Conservation (phyloP, 345 rosid genomes). For the Linum trigynum region DNA sequence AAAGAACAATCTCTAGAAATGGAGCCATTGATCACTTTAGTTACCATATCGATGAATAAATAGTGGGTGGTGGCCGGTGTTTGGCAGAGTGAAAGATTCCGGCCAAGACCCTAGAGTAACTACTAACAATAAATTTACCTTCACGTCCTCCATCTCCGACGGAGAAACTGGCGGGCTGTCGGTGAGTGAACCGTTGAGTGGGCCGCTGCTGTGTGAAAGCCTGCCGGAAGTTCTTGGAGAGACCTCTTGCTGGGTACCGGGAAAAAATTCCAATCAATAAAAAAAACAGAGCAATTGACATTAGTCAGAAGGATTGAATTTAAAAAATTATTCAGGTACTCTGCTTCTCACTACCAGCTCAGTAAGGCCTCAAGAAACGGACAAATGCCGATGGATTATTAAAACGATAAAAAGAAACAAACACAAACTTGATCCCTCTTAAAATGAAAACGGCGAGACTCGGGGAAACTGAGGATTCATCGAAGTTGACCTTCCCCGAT, state of each 20-base stretch:
- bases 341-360: too few species aligned
- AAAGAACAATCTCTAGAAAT: conserved; percentile 7
- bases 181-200: conserved; percentile 69
- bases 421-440: neutral
- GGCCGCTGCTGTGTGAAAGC: conserved; percentile 85
- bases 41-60: neutral
- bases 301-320: too few species aligned
- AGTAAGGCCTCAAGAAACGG: neutral
- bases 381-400: neutral
- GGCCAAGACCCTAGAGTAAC: neutral
- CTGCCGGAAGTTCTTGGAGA: conserved; percentile 81
- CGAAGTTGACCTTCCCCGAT: too few species aligned
- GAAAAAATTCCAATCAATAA: neutral
- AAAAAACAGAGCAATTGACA: neutral
- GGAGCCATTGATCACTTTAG: neutral
- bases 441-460: neutral
- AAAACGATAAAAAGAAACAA: too few species aligned
- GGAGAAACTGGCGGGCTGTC: conserved; percentile 99
- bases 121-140: conserved; percentile 30
- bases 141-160: conserved; percentile 59
- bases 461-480: too few species aligned
- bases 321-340: too few species aligned
- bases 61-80: neutral
- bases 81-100: neutral
- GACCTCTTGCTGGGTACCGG: conserved; percentile 59